phyloP scores from a whole-genome alignment of 2,329 filamentous ascomycete species.

The Trichophyton mentagrophytes region DNA sequence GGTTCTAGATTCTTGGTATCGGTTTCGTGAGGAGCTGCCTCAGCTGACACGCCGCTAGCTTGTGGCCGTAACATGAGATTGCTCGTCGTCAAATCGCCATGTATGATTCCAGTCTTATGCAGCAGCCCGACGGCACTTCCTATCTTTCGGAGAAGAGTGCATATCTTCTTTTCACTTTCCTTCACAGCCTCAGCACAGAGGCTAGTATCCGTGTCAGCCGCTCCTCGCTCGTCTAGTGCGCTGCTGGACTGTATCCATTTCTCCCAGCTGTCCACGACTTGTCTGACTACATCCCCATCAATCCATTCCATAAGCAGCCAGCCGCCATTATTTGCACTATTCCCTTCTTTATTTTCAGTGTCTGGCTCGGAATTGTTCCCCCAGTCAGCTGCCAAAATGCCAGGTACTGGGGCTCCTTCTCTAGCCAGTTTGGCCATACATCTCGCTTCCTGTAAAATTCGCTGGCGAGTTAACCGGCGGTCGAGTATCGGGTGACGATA shows the following conservation, averaged over 20 bases:
- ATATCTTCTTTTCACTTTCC: constrained; percentile 40
- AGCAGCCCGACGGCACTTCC: constrained; percentile 59
- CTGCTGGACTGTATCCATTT: constrained; percentile 29
- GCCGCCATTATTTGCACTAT: constrained; percentile 48
- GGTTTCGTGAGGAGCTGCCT: constrained; percentile 14
- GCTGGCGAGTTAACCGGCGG: constrained; percentile 68
- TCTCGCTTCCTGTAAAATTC: constrained; percentile 78
- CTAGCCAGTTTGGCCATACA: constrained; percentile 66
- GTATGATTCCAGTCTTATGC: constrained; percentile 75
- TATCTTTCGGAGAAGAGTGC: constrained; percentile 55
- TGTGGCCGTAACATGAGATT: constrained; percentile 70
- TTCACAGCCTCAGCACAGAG: constrained; percentile 17
- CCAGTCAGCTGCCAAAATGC: constrained; percentile 57
- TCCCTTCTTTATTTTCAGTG: constrained; percentile 39
- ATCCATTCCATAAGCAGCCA: constrained; percentile 84
- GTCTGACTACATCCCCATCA: constrained; percentile 56
- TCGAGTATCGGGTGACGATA: constrained; percentile 89
- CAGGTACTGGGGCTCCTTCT: constrained; percentile 71
- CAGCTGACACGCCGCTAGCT: constrained; percentile 9
- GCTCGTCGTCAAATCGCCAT: constrained; percentile 93
- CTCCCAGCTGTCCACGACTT: constrained; percentile 57
- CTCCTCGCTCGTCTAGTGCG: constrained; percentile 14
- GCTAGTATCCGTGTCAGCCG: constrained; percentile 17
- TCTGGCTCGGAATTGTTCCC: constrained; percentile 27
- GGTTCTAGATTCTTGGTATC: constrained; percentile 4